Conservation (phyloP, 768 basidiomycete genomes). For the Collybiopsis luxurians region DNA sequence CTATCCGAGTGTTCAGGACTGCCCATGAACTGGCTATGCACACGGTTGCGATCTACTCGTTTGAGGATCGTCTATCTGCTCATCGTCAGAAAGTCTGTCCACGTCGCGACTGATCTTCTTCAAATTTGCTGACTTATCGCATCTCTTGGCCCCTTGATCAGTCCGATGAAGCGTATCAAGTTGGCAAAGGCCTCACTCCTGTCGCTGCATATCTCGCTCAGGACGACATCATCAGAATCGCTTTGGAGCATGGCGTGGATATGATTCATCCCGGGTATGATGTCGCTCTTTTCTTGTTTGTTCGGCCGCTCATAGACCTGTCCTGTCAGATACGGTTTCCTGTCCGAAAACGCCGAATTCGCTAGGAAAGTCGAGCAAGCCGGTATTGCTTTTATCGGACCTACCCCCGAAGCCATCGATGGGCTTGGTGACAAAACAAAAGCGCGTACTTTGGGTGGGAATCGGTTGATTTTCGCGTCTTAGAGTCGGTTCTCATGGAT, state of each 20-base stretch:
- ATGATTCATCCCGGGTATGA: slow-evolving; percentile 98
- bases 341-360: slow-evolving; percentile 95
- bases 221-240: slow-evolving; percentile 94
- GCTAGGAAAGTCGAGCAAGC: slow-evolving; percentile 98
- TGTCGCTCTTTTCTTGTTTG: background rate
- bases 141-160: no score
- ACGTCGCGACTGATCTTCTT: no score
- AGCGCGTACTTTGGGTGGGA: slow-evolving; percentile 80
- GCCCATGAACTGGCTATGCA: slow-evolving; percentile 99
- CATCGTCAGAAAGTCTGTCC: slow-evolving; percentile 89
- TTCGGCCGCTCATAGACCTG: background rate
- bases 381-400: slow-evolving; percentile 95
- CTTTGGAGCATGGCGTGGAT: slow-evolving; percentile 97
- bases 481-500: slow-evolving; percentile 7
- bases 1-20: slow-evolving; percentile 96
- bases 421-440: slow-evolving; percentile 98
- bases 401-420: slow-evolving; percentile 94
- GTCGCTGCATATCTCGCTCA: slow-evolving; percentile 97
- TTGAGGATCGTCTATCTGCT: slow-evolving; percentile 93
- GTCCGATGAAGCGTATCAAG: slow-evolving; percentile 99
- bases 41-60: slow-evolving; percentile 98
- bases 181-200: slow-evolving; percentile 93
- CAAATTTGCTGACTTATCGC: no score
- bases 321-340: slow-evolving; percentile 82
- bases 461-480: slow-evolving; percentile 6